Evolutionary conservation across 768 basidiomycete genomes (phyloP).

Genomic region (Boletales sp.): DNA sequence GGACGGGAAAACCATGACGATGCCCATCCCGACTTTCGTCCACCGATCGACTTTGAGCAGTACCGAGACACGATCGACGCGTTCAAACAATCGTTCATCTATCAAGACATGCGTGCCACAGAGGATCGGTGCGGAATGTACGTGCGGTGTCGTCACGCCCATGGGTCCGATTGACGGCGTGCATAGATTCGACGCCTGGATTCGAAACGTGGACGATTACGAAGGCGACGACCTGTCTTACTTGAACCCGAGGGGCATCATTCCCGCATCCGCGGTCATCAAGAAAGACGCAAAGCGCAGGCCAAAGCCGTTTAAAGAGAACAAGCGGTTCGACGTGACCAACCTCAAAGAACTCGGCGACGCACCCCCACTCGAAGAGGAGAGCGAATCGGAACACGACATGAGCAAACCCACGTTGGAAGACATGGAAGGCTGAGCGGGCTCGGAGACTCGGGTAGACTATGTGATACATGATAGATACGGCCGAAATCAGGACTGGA

Average conservation of each 20-base stretch:
- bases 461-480: constrained; percentile 11
- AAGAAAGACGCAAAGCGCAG: constrained; percentile 51
- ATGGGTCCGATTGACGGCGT: background rate
- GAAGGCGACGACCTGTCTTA: constrained; percentile 75
- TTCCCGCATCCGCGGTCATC: constrained; percentile 69
- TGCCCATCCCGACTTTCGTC: constrained; percentile 60
- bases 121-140: constrained; percentile 79
- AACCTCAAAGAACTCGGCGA: constrained; percentile 31
- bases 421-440: constrained; percentile 45
- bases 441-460: background rate
- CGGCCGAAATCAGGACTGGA: constrained; percentile 74
- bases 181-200: constrained; percentile 79
- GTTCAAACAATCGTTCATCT: constrained; percentile 87
- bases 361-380: constrained; percentile 30
- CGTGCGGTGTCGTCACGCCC: constrained; percentile 28
- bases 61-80: constrained; percentile 65
- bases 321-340: constrained; percentile 64
- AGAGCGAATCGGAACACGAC: constrained; percentile 41
- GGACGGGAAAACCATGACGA: constrained; percentile 44
- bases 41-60: constrained; percentile 66
- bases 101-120: constrained; percentile 78
- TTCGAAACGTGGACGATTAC: constrained; percentile 72
- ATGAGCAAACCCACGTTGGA: constrained; percentile 43
- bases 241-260: constrained; percentile 70
- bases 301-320: constrained; percentile 63